Percentiles rank a stretch among this genome's conserved stretches.
phyloP scores from a whole-genome alignment of 352 stramenopile genomes.

The Globisporangium spinosum region DNA sequence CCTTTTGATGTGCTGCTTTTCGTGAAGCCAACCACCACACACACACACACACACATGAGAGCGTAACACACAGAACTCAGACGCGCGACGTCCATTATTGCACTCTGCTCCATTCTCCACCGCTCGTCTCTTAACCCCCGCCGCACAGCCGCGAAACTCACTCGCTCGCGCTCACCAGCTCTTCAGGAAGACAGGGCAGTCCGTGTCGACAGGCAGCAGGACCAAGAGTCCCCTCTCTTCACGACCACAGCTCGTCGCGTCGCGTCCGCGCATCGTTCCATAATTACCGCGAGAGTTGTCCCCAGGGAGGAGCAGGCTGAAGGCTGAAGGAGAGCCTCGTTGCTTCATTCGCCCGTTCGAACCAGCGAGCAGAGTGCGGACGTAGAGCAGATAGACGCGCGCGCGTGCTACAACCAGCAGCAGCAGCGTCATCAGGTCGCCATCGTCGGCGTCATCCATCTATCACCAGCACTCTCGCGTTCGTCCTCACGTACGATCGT shows the following conservation, averaged over 20 bases:
- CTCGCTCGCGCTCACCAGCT: no score
- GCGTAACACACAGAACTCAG: background rate
- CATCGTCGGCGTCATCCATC: background rate
- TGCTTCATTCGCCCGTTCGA: background rate
- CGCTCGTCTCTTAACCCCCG: background rate
- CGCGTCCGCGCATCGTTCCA: background rate
- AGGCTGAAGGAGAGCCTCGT: background rate
- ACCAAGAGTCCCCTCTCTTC: background rate
- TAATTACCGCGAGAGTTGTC: background rate
- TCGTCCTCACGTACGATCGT: background rate
- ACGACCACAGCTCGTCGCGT: background rate
- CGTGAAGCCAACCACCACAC: background rate
- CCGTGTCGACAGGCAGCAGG: background rate
- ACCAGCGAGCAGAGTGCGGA: background rate
- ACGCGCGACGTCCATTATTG: background rate
- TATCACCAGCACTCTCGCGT: no score
- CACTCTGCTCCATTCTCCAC: background rate
- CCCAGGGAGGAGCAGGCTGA: background rate
- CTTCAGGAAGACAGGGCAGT: background rate
- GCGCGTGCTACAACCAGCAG: background rate
- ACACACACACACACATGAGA: background rate
- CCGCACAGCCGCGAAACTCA: background rate
- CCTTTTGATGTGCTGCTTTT: background rate
- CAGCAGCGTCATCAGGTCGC: background rate
- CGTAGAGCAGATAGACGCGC: no score